Conservation (phyloP, 768 basidiomycete species). For the Pisolithus albus region DNA sequence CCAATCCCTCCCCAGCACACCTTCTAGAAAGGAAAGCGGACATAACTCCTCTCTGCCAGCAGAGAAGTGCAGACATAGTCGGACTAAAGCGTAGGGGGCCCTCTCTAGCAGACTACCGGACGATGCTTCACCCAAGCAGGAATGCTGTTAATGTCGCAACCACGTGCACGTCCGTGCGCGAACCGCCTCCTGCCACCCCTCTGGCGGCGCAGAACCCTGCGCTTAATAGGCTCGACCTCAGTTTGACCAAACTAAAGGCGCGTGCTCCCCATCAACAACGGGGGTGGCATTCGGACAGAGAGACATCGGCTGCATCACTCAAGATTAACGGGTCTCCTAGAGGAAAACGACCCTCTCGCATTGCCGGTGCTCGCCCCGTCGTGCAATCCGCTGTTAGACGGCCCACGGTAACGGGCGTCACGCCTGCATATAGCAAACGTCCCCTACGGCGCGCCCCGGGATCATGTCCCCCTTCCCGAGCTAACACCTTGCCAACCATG, state of each 20-base stretch:
- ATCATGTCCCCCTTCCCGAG: neutral
- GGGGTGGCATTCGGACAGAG: slow-evolving; percentile 15
- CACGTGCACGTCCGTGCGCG: slow-evolving; percentile 16
- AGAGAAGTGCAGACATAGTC: neutral
- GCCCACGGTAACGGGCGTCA: neutral
- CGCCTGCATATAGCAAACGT: slow-evolving; percentile 2
- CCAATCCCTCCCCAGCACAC: neutral
- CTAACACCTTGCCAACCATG: neutral
- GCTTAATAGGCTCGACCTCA: slow-evolving; percentile 27
- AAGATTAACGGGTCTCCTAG: neutral
- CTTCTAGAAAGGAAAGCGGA: neutral
- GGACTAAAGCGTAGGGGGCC: neutral
- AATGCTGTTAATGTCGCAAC: slow-evolving; percentile 5
- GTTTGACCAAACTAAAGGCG: slow-evolving; percentile 27
- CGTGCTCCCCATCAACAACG: slow-evolving; percentile 21
- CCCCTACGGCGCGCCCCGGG: slow-evolving; percentile 6
- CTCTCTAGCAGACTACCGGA: neutral
- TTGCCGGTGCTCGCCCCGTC: slow-evolving; percentile 9
- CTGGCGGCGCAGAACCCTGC: slow-evolving; percentile 21
- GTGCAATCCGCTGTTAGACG: slow-evolving; percentile 9
- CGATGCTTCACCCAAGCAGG: neutral
- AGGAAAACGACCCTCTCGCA: slow-evolving; percentile 18
- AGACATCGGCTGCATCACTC: slow-evolving; percentile 3
- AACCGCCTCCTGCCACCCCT: slow-evolving; percentile 13
- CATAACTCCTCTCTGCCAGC: neutral